Evolutionary conservation across 345 rosid species (phyloP).

Genomic region (Aegle marmelos): DNA sequence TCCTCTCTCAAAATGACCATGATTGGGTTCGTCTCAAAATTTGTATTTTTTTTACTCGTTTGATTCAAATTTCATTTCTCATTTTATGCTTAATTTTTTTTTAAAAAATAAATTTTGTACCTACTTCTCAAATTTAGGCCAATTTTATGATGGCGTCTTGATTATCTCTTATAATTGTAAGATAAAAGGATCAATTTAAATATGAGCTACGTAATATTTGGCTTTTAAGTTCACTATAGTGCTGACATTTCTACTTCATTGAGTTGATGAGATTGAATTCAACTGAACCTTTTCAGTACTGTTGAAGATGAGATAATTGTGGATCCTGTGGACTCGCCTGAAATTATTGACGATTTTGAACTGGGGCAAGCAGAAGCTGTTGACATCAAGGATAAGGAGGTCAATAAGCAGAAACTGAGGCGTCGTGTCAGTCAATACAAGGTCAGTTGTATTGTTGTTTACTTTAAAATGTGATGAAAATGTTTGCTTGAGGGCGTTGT

Average conservation of each 20-base stretch:
- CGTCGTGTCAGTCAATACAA: conserved; percentile 72
- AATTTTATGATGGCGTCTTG: not conserved
- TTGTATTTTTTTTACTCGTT: not conserved
- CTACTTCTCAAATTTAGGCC: too few species aligned
- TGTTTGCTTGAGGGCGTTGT: not conserved
- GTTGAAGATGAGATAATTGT: conserved; percentile 87
- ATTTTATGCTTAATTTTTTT: too few species aligned
- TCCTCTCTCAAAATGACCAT: conserved; percentile 92
- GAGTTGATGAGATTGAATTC: not conserved
- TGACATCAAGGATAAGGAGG: conserved; percentile 80
- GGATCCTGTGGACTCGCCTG: conserved; percentile 75
- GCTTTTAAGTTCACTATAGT: not conserved
- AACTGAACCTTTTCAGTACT: conserved; percentile 40
- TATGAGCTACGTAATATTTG: not conserved
- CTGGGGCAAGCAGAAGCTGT: conserved; percentile 88
- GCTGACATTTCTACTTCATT: not conserved
- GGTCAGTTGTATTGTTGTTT: conserved; percentile 34
- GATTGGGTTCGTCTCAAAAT: conserved; percentile 56
- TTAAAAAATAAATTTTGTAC: too few species aligned
- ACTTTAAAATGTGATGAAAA: not conserved
- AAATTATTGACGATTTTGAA: conserved; percentile 85
- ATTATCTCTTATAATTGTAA: not conserved
- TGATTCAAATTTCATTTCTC: too few species aligned
- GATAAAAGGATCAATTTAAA: too few species aligned
- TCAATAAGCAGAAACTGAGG: conserved; percentile 72